A percentile compares a stretch with the other conserved stretches of the same genome.
These are phyloP conservation scores for Ustilago lituana DNA, from an alignment of 1,284 basidiomycete species.

Conservation along the genomic window DNA sequence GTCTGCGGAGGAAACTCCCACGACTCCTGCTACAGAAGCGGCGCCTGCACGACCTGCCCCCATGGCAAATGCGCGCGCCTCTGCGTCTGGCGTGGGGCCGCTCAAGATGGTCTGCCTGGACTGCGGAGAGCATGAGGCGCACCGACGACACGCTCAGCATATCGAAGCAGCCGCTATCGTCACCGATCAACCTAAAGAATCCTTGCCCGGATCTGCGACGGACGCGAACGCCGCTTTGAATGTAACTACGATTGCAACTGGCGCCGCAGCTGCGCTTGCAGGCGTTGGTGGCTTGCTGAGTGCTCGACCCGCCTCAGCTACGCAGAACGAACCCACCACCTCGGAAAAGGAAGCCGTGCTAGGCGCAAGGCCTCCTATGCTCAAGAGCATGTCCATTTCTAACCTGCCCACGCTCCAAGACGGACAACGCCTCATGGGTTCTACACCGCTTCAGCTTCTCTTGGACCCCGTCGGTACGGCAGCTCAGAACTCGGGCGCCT, in stretches of 20 bases:
- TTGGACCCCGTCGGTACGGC: slow-evolving; percentile 37
- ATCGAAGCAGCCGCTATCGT: slow-evolving; percentile 16
- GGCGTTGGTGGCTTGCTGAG: slow-evolving; percentile 30
- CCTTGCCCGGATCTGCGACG: neutral
- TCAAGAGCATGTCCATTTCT: slow-evolving; percentile 37
- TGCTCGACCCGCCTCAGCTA: neutral
- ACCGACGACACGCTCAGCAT: slow-evolving; percentile 35
- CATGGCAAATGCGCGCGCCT: neutral
- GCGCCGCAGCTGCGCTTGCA: slow-evolving; percentile 32
- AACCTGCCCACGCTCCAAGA: slow-evolving; percentile 32
- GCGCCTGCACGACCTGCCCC: neutral
- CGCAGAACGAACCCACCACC: neutral
- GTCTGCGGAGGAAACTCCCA: slow-evolving; percentile 5
- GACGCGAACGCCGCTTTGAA: slow-evolving; percentile 2
- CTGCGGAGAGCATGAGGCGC: slow-evolving; percentile 47
- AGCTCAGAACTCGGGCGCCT: slow-evolving; percentile 48
- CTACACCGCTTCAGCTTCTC: slow-evolving; percentile 48
- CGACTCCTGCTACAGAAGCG: neutral
- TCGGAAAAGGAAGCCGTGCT: neutral
- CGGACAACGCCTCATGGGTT: slow-evolving; percentile 37
- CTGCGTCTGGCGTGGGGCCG: slow-evolving; percentile 17
- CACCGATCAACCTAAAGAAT: neutral
- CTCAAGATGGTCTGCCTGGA: slow-evolving; percentile 52
- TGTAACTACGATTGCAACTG: slow-evolving; percentile 16
- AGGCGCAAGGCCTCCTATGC: slow-evolving; percentile 19